Percentiles rank a stretch among this genome's conserved stretches.
Evolutionary conservation across 495 filamentous ascomycete species (phyloP).

Genomic region (Hypoxylon lenormandii): DNA sequence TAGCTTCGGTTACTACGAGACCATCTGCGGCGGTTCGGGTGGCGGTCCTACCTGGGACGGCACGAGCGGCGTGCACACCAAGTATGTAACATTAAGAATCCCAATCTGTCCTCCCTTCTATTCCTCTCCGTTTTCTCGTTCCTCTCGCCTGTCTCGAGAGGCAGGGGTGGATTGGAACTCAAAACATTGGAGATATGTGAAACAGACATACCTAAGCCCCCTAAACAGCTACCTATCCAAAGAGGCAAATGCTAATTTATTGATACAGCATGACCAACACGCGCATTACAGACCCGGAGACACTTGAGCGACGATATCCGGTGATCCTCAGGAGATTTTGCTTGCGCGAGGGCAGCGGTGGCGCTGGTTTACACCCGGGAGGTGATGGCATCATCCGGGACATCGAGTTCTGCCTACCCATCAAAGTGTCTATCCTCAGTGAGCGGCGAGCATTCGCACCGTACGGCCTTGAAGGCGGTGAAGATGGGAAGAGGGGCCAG

Average conservation of each 20-base stretch:
- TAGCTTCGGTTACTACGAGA: slow-evolving; percentile 98
- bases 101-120: too few species aligned
- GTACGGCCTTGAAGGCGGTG: slow-evolving; percentile 87
- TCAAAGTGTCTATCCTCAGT: slow-evolving; percentile 86
- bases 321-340: slow-evolving; percentile 85
- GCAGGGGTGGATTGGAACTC: too few species aligned
- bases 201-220: too few species aligned
- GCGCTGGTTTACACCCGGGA: slow-evolving; percentile 77
- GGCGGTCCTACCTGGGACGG: slow-evolving; percentile 89
- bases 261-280: slow-evolving; percentile 85
- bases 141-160: too few species aligned
- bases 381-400: slow-evolving; percentile 92
- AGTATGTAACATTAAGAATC: slow-evolving; percentile 47
- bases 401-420: slow-evolving; percentile 91
- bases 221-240: too few species aligned
- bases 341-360: slow-evolving; percentile 78
- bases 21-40: slow-evolving; percentile 89
- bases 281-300: slow-evolving; percentile 91
- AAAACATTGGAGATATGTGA: too few species aligned
- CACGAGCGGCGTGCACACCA: slow-evolving; percentile 87
- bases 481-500: slow-evolving; percentile 77
- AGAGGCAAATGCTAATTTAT: too few species aligned
- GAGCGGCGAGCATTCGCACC: slow-evolving; percentile 87
- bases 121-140: too few species aligned
- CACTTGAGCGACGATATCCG: slow-evolving; percentile 91